A percentile compares a stretch with the other conserved stretches of the same genome.
Conservation (phyloP, 2,329 filamentous ascomycete genomes). For the Arthroderma sp. region DNA sequence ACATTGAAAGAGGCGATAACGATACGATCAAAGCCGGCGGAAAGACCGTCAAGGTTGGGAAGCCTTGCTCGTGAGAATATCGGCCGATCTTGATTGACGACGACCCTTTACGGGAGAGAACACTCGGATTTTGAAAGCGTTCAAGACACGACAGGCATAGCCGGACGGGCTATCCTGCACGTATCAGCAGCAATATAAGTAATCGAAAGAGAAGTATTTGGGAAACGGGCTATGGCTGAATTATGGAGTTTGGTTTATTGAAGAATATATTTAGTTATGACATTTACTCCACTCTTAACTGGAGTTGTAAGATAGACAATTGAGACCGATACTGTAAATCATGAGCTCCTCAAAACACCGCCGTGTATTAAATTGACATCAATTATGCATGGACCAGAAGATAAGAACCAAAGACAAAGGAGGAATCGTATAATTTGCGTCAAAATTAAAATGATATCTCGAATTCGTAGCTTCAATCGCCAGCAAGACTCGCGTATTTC, state of each 20-base stretch:
- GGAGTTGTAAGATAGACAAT: background rate
- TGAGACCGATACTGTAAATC: background rate
- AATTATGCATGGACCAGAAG: too few relatives aligned
- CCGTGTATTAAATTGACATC: background rate
- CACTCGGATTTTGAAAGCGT: too few relatives aligned
- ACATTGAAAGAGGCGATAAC: constrained; percentile 88
- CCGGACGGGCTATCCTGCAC: too few relatives aligned
- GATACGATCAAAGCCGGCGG: constrained; percentile 61
- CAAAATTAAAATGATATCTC: background rate
- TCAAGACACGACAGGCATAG: too few relatives aligned
- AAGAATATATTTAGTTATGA: too few relatives aligned
- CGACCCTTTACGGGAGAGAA: too few relatives aligned
- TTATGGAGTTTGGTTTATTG: too few relatives aligned
- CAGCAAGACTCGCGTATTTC: constrained; percentile 72
- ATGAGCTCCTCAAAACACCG: background rate
- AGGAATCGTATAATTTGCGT: background rate
- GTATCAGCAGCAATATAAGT: too few relatives aligned
- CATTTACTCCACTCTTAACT: background rate
- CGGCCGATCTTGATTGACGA: too few relatives aligned
- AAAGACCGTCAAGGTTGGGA: constrained; percentile 28
- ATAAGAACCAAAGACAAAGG: background rate
- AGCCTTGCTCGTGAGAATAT: constrained; percentile 22
- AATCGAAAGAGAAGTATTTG: too few relatives aligned
- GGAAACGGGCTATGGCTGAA: too few relatives aligned
- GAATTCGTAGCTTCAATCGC: constrained; percentile 44